Evolutionary conservation across 805 yeast genomes (phyloP).

Genomic region (Huiozyma naganishii): DNA sequence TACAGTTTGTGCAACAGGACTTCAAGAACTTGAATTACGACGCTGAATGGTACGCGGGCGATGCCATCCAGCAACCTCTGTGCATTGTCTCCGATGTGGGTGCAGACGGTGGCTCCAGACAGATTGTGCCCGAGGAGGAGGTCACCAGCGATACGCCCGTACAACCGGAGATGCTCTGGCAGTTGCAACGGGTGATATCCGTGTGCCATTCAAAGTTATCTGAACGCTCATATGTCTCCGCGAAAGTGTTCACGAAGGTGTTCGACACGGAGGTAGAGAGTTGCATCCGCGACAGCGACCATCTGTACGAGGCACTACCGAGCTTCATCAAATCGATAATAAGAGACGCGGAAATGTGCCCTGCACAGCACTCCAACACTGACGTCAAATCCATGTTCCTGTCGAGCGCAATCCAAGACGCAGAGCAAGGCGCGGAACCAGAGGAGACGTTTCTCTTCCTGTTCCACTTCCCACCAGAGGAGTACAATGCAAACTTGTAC

Average conservation of each 20-base stretch:
- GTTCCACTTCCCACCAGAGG: constrained; percentile 27
- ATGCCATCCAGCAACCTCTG: background rate
- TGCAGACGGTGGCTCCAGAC: background rate
- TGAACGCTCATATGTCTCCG: constrained; percentile 16
- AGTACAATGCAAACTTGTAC: constrained; percentile 23
- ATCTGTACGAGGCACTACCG: constrained; percentile 23
- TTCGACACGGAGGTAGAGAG: constrained; percentile 13
- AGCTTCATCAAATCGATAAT: constrained; percentile 19
- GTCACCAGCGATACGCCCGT: constrained; percentile 1
- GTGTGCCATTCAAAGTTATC: constrained; percentile 12
- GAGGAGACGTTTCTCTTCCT: constrained; percentile 19
- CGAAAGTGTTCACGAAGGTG: constrained; percentile 13
- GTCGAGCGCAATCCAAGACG: constrained; percentile 20
- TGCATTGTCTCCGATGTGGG: background rate
- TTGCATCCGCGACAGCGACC: constrained; percentile 15
- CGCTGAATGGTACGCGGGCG: constrained; percentile 20
- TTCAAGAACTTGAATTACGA: constrained; percentile 16
- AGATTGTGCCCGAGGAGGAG: background rate
- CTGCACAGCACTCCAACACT: constrained; percentile 5
- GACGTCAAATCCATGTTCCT: constrained; percentile 14
- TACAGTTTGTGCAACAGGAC: constrained; percentile 15
- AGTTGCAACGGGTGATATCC: constrained; percentile 20
- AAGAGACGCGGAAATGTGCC: constrained; percentile 15
- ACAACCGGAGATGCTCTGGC: constrained; percentile 22
- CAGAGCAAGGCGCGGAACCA: constrained; percentile 5